phyloP scores from a whole-genome alignment of 164 flowering plant genomes.

The Nelumbo lutea region DNA sequence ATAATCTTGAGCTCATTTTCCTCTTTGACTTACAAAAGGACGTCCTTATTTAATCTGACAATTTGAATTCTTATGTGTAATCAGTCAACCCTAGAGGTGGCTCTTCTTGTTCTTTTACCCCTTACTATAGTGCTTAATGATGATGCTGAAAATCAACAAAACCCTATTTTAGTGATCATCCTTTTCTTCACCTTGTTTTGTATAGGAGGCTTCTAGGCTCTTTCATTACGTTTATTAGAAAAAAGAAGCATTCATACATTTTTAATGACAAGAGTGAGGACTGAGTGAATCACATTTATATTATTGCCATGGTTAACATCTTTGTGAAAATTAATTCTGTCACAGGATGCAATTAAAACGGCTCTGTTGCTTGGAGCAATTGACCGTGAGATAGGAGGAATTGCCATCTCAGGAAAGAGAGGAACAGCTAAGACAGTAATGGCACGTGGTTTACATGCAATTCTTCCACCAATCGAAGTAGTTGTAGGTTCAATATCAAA shows the following conservation, averaged over 20 bases:
- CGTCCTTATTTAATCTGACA: too few species aligned
- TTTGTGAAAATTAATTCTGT: conserved; percentile 3
- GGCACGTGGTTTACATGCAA: conserved; percentile 96
- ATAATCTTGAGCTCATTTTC: too few species aligned
- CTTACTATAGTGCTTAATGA: too few species aligned
- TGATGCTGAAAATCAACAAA: too few species aligned
- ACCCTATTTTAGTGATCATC: too few species aligned
- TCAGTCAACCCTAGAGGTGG: too few species aligned
- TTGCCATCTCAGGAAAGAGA: conserved; percentile 89
- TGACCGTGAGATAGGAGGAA: conserved; percentile 91
- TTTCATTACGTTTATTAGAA: too few species aligned
- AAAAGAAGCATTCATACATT: neutral
- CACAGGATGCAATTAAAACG: conserved; percentile 92
- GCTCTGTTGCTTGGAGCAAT: conserved; percentile 91
- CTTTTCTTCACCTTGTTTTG: too few species aligned
- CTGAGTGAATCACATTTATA: neutral
- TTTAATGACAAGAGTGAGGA: neutral
- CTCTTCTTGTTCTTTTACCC: too few species aligned
- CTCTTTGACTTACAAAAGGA: too few species aligned
- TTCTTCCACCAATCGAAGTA: conserved; percentile 92
- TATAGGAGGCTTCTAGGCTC: too few species aligned
- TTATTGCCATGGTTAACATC: neutral
- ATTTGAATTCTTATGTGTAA: too few species aligned
- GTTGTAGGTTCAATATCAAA: conserved; percentile 80
- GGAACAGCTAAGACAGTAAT: conserved; percentile 97